Evolutionary conservation across 1,284 basidiomycete genomes (phyloP), one percentile per base, ranked within the genome.

Genomic region (Ganoderma leucocontextum): DNA sequence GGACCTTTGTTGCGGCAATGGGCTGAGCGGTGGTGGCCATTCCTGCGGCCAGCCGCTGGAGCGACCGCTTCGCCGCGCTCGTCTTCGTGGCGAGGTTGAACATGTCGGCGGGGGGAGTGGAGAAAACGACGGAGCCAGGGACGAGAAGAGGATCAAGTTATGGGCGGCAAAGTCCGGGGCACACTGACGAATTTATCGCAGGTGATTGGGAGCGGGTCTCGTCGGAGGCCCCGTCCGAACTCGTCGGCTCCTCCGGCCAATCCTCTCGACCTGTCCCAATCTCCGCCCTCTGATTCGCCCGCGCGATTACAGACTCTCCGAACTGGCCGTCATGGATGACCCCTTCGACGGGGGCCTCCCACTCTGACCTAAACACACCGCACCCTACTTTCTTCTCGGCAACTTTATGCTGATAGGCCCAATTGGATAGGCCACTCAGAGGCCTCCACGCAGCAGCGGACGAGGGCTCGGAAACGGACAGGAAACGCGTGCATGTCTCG

Each of bases 1-100:
- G 84, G 66, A 98, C 96, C 85, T 96, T 96, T 74, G 91, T 96
- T 80, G 95, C 94, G 71, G 95, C 95, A 76, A 97, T 97, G 63
- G 89, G 85, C 22, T 80, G 79, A 22, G 89, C 86, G 76, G 87
- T 91, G 74, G 93, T 95, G 78, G 94, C 94, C 89, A 95, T 90
- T 59, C 90, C 90, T 62, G 87, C 87, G 72, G 87, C 88, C 77
- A 88, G 64, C 70, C 87, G 88, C 83, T 87, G 86, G 72, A 88
- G 78, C 47, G 85, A 82, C 78, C 88, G 86, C 80, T 88, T 80
- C 66, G 86, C 89, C 77, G 83, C 80, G 67, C 88, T 85, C 72
- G 90, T 85, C 81, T 87, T 85, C 70, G 84, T 84, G 68, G 90
- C 82, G 78, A 91, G 80, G 81, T 87, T 88, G 81, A 92, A 82